phyloP scores from a whole-genome alignment of 306 rosid species.

The Lagenaria siceraria region DNA sequence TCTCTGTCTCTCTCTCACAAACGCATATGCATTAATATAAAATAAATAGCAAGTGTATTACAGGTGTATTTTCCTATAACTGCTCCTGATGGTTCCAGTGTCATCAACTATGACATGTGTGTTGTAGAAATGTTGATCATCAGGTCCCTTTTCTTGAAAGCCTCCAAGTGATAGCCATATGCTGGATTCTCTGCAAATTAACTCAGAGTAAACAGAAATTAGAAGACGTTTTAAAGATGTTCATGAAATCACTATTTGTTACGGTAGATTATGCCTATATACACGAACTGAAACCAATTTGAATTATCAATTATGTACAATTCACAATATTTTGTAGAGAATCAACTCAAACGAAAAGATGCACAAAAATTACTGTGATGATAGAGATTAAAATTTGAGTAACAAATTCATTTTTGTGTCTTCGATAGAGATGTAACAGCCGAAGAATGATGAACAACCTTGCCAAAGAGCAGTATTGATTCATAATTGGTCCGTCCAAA shows the following conservation, averaged over 20 bases:
- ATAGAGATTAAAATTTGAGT: not conserved
- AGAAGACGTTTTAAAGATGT: not conserved
- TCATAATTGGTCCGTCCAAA: constrained; percentile 65
- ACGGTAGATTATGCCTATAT: not conserved
- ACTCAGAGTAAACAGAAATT: not conserved
- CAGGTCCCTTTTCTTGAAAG: constrained; percentile 79
- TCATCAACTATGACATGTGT: constrained; percentile 82
- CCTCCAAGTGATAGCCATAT: constrained; percentile 99
- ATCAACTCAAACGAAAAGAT: not conserved
- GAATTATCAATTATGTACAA: not conserved
- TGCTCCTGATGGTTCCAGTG: constrained; percentile 54
- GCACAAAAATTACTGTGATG: not conserved
- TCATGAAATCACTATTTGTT: not conserved
- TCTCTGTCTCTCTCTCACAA: not conserved
- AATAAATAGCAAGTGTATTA: constrained; percentile 19
- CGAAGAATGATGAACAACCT: constrained; percentile 27
- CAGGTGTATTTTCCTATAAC: constrained; percentile 85
- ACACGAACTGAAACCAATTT: not conserved
- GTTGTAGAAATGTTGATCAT: constrained; percentile 58
- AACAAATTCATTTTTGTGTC: not conserved
- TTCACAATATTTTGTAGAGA: not conserved
- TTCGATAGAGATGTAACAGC: not conserved
- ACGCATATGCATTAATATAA: not conserved
- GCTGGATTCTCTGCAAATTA: constrained; percentile 59
- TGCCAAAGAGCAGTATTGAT: constrained; percentile 70